Evolutionary conservation across 164 flowering plant species (phyloP).

Genomic region (Liquidambar formosana): DNA sequence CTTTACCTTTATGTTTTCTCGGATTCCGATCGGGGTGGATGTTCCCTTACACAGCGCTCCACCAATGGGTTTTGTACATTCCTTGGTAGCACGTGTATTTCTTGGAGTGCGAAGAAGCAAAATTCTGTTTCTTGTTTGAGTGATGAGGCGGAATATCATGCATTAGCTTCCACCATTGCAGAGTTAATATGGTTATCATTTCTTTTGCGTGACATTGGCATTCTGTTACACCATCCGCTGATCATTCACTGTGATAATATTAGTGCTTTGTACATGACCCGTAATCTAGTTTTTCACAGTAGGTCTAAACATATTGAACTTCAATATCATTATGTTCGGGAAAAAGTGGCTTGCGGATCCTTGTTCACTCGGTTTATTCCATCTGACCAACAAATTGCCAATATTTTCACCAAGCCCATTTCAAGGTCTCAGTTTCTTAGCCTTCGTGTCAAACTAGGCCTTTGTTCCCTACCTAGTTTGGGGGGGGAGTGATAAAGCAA

Average conservation of each 20-base stretch:
- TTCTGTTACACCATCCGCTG: background rate
- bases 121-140: background rate
- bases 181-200: background rate
- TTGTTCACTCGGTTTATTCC: background rate
- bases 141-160: conserved; percentile 3
- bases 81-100: background rate
- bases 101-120: conserved; percentile 16
- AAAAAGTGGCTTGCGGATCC: background rate
- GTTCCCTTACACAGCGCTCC: conserved; percentile 1
- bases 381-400: background rate
- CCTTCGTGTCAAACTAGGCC: conserved; percentile 1
- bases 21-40: conserved; percentile 5
- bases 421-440: background rate
- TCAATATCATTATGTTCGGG: conserved; percentile 15
- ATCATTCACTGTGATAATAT: conserved; percentile 2
- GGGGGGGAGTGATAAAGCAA: conserved; percentile 1
- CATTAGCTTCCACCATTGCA: background rate
- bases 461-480: background rate
- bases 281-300: conserved; percentile 6
- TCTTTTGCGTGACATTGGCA: background rate
- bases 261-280: background rate
- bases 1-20: conserved; percentile 4
- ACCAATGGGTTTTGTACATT: conserved; percentile 5
- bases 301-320: conserved; percentile 12
- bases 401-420: conserved; percentile 13